Evolutionary conservation across 2,329 filamentous ascomycete genomes (phyloP).

Genomic region (Trichophyton rubrum): DNA sequence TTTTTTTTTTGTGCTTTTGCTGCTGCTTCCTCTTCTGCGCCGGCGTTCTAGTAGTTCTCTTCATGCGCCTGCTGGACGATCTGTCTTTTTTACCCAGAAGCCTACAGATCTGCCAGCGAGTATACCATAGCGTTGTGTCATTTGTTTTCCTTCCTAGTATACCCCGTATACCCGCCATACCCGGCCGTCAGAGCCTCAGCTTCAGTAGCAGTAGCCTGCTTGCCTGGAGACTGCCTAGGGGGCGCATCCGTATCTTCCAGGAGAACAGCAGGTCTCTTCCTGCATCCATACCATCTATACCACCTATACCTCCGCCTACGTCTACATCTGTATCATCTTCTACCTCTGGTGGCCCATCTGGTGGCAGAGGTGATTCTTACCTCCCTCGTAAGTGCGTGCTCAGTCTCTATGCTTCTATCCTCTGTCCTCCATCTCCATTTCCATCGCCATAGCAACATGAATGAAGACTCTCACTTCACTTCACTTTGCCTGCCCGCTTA

Average conservation of each 20-base stretch:
- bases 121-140: neutral
- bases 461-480: neutral
- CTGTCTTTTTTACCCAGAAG: neutral
- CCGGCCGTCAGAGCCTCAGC: neutral
- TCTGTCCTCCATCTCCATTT: neutral
- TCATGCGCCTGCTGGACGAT: neutral
- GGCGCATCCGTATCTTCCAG: neutral
- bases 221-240: neutral
- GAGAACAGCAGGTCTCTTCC: neutral
- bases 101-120: neutral
- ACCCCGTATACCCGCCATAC: neutral
- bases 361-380: neutral
- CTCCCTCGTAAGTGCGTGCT: neutral
- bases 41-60: conserved; percentile 1
- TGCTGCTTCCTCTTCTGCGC: neutral
- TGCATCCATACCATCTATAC: neutral
- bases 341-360: neutral
- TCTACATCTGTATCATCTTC: neutral
- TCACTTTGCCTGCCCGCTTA: neutral
- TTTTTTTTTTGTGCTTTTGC: neutral
- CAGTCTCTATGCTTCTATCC: neutral
- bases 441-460: neutral
- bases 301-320: neutral
- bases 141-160: neutral
- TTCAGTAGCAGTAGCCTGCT: neutral